Base-by-base conservation (phyloP, 331 rosid genomes). In the Malus hybrid region DNA sequence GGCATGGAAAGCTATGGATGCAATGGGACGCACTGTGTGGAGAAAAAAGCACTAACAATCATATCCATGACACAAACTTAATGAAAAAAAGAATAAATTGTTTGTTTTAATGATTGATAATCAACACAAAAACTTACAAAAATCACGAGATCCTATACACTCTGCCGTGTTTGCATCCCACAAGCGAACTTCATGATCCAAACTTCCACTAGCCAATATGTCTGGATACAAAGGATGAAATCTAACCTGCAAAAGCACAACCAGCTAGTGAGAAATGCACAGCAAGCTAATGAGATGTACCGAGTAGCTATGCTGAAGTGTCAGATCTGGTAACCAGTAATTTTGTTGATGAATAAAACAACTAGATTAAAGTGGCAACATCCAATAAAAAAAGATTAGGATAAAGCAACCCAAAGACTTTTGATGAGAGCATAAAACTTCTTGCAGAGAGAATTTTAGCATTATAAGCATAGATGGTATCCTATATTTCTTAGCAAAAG, bases 1-100 rank as follows among this genome's bases (percentile, higher is more conserved):
- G 59, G 97, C 96, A 90, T 94, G 99, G 80, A 92, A 94, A 71
- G 97, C 97, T 78, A 94, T 90, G 68, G 99, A 94, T 59, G 99
- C 97, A 84, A 94, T 94, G 36, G 97, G 97, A 31, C 93, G 96
- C 74, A 86, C 99, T 94, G 88, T 76, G 69, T 56, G 29, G 19
- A 70, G 77, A 70, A 76, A 72, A 80, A 39, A 61, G 72, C 59
- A 69, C 27, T 33, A 28, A 77, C 79, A 76, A 75, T 76, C 54
- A 73, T 60, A 63, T 67, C 13, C 36, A 15, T 2, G 29, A 72
- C 24, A 72, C 27, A 72, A 34, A 22, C 10, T 22, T 72, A 4
- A 33, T 42, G 57, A 33, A 34, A 8, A 29, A 33, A 72, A 22
- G 76, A 59, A 57, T 57, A 22, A 61, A 50, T 32, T 48, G 22